phyloP scores from a whole-genome alignment of 306 rosid species.

The barrel medic (Medicago truncatula) region DNA sequence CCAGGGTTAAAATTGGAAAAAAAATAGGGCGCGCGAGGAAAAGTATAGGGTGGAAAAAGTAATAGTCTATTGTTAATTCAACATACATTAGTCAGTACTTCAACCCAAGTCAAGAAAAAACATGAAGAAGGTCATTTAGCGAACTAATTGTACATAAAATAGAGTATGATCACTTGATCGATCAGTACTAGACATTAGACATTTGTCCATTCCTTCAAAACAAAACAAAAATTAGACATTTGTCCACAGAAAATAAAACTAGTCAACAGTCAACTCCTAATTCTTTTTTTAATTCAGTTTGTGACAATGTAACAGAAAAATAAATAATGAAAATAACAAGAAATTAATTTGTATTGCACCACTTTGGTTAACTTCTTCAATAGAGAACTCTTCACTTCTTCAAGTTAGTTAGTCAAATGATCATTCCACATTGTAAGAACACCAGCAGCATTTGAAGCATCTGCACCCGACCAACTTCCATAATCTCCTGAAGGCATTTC shows the following conservation, averaged over 20 bases:
- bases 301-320: background rate
- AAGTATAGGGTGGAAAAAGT: no score
- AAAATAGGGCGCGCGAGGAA: no score
- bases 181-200: background rate
- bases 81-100: background rate
- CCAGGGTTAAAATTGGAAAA: no score
- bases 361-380: background rate
- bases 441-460: slow-evolving; percentile 50
- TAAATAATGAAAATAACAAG: background rate
- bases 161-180: no score
- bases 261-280: background rate
- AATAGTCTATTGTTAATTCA: no score
- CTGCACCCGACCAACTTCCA: slow-evolving; percentile 60
- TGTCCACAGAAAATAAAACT: background rate
- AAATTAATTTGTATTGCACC: background rate
- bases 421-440: slow-evolving; percentile 78
- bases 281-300: background rate
- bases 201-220: no score
- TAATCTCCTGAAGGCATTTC: slow-evolving; percentile 69
- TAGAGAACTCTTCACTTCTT: background rate
- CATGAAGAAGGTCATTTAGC: background rate
- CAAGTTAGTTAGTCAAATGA: background rate
- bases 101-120: background rate
- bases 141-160: background rate
- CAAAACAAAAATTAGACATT: no score